Conservation (phyloP, 2,329 filamentous ascomycete species). For the Chaetomium globosum region DNA sequence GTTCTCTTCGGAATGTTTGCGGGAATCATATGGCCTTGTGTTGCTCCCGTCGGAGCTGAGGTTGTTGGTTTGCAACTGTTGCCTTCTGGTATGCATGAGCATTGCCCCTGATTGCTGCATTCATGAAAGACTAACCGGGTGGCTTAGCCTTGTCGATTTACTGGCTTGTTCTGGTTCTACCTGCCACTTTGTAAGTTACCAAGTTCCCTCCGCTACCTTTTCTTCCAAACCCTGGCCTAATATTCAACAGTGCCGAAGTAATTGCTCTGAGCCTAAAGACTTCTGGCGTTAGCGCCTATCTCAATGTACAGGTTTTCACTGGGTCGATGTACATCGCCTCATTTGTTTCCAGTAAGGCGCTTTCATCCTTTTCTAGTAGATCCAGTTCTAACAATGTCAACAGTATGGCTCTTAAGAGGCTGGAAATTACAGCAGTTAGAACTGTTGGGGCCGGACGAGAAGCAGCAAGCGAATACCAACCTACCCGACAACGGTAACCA, state of each 20-base stretch:
- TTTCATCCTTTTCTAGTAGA: not conserved
- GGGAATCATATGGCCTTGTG: slow-evolving; percentile 68
- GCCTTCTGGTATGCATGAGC: slow-evolving; percentile 58
- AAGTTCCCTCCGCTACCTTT: not conserved
- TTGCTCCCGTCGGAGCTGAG: slow-evolving; percentile 71
- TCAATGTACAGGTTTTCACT: slow-evolving; percentile 60
- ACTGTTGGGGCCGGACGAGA: slow-evolving; percentile 38
- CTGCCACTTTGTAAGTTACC: slow-evolving; percentile 59
- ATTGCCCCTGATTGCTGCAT: not conserved
- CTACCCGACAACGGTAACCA: slow-evolving; percentile 35
- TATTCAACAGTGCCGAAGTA: slow-evolving; percentile 51
- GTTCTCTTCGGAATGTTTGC: slow-evolving; percentile 68
- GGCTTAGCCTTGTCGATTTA: slow-evolving; percentile 61
- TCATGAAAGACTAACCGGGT: slow-evolving; percentile 1
- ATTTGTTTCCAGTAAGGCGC: slow-evolving; percentile 49
- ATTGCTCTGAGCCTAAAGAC: slow-evolving; percentile 62
- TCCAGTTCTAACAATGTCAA: not conserved
- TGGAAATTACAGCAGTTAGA: slow-evolving; percentile 50
- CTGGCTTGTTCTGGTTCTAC: slow-evolving; percentile 72
- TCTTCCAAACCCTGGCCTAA: slow-evolving; percentile 3
- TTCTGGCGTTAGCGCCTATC: slow-evolving; percentile 50
- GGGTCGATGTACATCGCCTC: slow-evolving; percentile 63
- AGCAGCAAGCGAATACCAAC: slow-evolving; percentile 39
- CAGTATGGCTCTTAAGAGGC: slow-evolving; percentile 48
- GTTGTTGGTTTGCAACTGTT: slow-evolving; percentile 71